phyloP scores from a whole-genome alignment of 352 stramenopile genomes.

The Pythium plurisporium region DNA sequence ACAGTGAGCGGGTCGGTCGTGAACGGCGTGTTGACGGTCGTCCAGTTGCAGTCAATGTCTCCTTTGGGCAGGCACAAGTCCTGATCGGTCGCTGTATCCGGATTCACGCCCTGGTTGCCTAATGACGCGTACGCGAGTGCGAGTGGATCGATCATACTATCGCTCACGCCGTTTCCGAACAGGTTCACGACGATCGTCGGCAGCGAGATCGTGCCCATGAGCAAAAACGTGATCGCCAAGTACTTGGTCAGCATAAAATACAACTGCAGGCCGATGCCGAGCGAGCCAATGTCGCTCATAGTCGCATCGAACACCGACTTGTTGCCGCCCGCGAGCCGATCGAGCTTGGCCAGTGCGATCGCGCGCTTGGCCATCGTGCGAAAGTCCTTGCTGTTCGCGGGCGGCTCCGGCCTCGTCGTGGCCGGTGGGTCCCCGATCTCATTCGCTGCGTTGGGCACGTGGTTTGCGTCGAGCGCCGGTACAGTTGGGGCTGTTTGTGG shows the following conservation, averaged over 20 bases:
- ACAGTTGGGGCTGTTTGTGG: too few relatives aligned
- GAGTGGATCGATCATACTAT: conserved; percentile 64
- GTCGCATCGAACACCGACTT: conserved; percentile 59
- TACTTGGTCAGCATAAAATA: conserved; percentile 87
- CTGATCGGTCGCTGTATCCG: conserved; percentile 41
- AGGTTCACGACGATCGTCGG: conserved; percentile 63
- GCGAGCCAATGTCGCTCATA: conserved; percentile 67
- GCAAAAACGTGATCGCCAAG: conserved; percentile 50
- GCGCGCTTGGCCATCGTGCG: conserved; percentile 54
- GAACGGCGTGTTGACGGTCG: conserved; percentile 67
- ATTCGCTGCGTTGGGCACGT: too few relatives aligned
- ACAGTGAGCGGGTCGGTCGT: conserved; percentile 46
- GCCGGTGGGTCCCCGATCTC: too few relatives aligned
- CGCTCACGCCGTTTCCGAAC: conserved; percentile 57
- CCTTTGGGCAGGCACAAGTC: conserved; percentile 41
- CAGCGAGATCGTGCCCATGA: conserved; percentile 64
- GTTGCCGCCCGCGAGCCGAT: conserved; percentile 57
- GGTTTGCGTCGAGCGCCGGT: too few relatives aligned
- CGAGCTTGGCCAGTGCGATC: conserved; percentile 28
- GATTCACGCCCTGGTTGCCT: conserved; percentile 72
- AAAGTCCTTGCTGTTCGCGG: conserved; percentile 52
- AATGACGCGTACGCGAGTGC: conserved; percentile 68
- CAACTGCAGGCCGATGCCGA: conserved; percentile 80
- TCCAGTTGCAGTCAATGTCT: conserved; percentile 67
- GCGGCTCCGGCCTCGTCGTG: too few relatives aligned